Conservation (phyloP, 495 filamentous ascomycete genomes). For the Rostrohypoxylon terebratum region DNA sequence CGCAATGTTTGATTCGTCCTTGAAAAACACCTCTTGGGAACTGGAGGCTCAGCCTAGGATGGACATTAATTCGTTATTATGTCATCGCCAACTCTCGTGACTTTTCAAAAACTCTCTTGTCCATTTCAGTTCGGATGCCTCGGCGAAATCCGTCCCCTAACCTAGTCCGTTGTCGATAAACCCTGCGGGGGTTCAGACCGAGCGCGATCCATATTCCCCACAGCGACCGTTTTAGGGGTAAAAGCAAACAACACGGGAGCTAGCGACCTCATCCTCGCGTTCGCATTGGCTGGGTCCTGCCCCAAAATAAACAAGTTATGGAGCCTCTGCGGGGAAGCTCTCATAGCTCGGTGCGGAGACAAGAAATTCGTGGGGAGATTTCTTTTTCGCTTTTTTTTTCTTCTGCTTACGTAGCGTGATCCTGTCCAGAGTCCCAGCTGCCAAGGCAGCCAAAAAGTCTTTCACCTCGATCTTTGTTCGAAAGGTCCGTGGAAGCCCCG, state of each 20-base stretch:
- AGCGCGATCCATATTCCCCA: constrained; percentile 26
- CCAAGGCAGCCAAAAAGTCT: background rate
- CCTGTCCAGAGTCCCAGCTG: background rate
- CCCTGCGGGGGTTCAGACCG: constrained; percentile 18
- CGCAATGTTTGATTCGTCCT: too few relatives aligned
- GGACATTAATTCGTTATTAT: background rate
- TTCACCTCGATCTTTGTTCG: background rate
- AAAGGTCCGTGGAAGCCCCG: constrained; percentile 46
- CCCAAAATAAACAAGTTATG: background rate
- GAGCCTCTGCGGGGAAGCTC: constrained; percentile 36
- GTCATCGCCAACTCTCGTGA: background rate
- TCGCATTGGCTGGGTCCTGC: constrained; percentile 17
- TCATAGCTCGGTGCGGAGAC: constrained; percentile 35
- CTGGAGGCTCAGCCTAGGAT: background rate
- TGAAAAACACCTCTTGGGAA: background rate
- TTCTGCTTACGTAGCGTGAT: background rate
- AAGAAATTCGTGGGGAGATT: constrained; percentile 6
- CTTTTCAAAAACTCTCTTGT: background rate
- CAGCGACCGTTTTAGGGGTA: constrained; percentile 17
- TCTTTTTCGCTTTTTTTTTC: background rate
- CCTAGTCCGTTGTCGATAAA: constrained; percentile 1
- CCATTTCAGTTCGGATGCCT: constrained; percentile 2
- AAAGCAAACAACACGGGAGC: constrained; percentile 16
- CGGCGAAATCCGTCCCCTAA: constrained; percentile 22
- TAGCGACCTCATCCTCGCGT: background rate